Conservation (phyloP, 352 stramenopile genomes). For the Pilasporangium apinafurcum region DNA sequence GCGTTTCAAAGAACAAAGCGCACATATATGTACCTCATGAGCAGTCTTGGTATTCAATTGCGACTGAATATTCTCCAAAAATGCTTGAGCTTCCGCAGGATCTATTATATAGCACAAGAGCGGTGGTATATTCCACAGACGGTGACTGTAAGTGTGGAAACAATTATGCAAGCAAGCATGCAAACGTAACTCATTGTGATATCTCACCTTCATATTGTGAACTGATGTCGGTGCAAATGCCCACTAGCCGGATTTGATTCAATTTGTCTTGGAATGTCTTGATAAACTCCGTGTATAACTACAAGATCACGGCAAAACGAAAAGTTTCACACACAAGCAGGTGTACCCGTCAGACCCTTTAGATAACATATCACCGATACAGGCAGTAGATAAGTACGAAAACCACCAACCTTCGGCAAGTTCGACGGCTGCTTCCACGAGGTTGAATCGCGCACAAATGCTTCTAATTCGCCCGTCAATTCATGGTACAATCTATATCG, state of each 20-base stretch:
- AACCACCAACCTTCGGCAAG: constrained; percentile 24
- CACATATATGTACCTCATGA: constrained; percentile 18
- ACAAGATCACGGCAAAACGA: not conserved
- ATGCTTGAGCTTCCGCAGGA: constrained; percentile 56
- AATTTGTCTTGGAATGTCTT: constrained; percentile 93
- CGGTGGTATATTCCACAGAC: not conserved
- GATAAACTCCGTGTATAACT: constrained; percentile 95
- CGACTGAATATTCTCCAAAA: constrained; percentile 55
- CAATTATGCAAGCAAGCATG: not conserved
- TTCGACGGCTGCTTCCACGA: constrained; percentile 54
- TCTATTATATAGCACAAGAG: constrained; percentile 29
- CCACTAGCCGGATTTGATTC: constrained; percentile 92
- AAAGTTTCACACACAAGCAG: constrained; percentile 1
- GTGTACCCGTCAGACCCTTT: too few relatives aligned
- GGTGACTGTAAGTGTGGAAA: constrained; percentile 12
- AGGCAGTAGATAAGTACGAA: too few relatives aligned
- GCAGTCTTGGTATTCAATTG: constrained; percentile 58
- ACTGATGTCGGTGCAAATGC: constrained; percentile 90
- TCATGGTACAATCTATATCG: constrained; percentile 96
- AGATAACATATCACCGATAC: too few relatives aligned
- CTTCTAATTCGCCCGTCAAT: constrained; percentile 90
- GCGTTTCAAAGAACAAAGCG: not conserved
- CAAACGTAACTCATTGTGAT: constrained; percentile 4
- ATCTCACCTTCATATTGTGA: constrained; percentile 43
- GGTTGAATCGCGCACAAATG: constrained; percentile 86